These are phyloP conservation scores for Umbilicus rupestris DNA, from an alignment of 164 flowering plant genomes.

Conservation along the genomic window DNA sequence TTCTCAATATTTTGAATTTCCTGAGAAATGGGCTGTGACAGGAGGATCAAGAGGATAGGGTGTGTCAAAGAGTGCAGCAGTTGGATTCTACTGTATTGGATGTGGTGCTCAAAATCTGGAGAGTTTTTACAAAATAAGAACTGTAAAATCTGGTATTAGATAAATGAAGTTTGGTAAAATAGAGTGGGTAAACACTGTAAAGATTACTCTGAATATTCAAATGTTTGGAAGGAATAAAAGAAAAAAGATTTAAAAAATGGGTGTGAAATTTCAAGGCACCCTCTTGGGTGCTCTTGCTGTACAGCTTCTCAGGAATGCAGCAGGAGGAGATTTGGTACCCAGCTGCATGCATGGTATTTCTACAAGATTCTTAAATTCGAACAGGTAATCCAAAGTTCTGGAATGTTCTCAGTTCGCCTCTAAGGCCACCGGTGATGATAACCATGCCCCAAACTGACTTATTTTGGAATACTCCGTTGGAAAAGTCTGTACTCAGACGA, in stretches of 20 bases:
- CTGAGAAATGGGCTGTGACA: neutral
- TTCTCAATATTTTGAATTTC: neutral
- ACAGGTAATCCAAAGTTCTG: constrained; percentile 93
- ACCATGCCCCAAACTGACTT: constrained; percentile 85
- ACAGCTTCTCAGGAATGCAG: neutral
- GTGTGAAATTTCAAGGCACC: neutral
- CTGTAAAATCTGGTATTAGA: no score
- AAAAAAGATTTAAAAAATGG: neutral
- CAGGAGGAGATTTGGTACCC: neutral
- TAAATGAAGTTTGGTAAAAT: no score
- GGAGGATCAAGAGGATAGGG: neutral
- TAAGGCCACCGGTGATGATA: constrained; percentile 79
- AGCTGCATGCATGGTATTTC: constrained; percentile 4
- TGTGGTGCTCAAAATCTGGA: no score
- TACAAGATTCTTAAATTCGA: constrained; percentile 28
- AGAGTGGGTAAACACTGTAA: no score
- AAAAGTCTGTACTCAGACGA: constrained; percentile 34
- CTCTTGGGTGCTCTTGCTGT: neutral
- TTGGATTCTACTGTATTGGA: no score
- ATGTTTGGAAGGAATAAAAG: neutral
- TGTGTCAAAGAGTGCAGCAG: neutral
- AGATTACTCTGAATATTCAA: neutral
- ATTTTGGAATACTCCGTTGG: constrained; percentile 29
- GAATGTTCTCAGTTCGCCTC: constrained; percentile 76
- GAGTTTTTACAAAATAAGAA: no score